Evolutionary conservation across 192 early-diverging fungal genomes (phyloP), one percentile per base, ranked within the genome.

Genomic region (Linnemannia schmuckeri): DNA sequence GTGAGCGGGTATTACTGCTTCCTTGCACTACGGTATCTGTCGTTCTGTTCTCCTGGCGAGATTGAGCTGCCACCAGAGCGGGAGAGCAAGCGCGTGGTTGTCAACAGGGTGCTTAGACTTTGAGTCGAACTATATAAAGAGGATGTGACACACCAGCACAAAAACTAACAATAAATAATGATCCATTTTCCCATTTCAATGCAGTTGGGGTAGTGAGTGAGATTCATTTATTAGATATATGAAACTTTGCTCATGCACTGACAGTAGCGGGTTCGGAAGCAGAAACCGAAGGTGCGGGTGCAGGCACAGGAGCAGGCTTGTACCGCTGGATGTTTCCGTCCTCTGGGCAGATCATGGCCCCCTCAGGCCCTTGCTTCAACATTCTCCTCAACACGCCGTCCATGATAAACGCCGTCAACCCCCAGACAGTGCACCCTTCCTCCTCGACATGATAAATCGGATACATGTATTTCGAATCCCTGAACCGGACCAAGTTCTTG

Each of bases 341-440:
- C 37, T 81, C 85, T 4, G 85, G 85, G 41, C 79, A 80, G 3
- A 87, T 47, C 85, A 87, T 55, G 0, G 85, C 85, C 3, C 85
- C 79, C n/a, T 47, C 20, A 33, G 85, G 85, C 6, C 85, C 85
- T 9, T 69, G 52, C 30, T 54, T 80, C 22, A 46, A 44, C 2
- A 87, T 81, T 40, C 79, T 80, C n/a, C 85, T 72, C 63, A 87
- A 57, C 41, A 85, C 89, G 79, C 90, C 92, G 41, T 95, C 85
- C 70, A 98, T 78, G 38, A 98, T 92, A 88, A 94, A 96, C 6
- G 94, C 95, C 8, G 97, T 98, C 82, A 98, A 79, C 5, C 96
- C 96, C 96, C 95, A 96, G n/a, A 87, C 79, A 0, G 75, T 76
- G 46, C 85, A 87, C 2, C 27, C 81, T 3, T 94, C 92, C 44